phyloP scores from a whole-genome alignment of 1,284 basidiomycete genomes.

The Austroboletus niveus region DNA sequence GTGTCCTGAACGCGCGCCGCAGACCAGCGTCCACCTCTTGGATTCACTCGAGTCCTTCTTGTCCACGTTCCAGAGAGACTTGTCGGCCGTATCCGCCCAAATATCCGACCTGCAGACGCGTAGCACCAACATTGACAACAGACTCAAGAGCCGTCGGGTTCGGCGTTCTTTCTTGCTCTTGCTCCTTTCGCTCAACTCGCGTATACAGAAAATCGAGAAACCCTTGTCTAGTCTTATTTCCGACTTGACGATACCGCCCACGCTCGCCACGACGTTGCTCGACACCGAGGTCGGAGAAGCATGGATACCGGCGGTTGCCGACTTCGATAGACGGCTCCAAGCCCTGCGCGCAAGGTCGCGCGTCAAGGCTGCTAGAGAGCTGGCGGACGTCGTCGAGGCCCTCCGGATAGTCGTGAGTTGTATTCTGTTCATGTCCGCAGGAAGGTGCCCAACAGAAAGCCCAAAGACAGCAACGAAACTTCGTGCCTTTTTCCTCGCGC shows the following conservation, averaged over 20 bases:
- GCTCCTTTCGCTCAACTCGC: constrained; percentile 5
- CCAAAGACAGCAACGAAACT: constrained; percentile 83
- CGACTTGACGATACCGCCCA: constrained; percentile 82
- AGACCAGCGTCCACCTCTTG: constrained; percentile 78
- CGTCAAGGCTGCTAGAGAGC: constrained; percentile 82
- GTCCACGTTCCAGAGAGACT: constrained; percentile 92
- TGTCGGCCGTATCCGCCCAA: constrained; percentile 91
- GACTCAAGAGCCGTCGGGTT: constrained; percentile 82
- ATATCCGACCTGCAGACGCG: constrained; percentile 91
- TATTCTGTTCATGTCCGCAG: constrained; percentile 2
- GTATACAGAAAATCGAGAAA: constrained; percentile 77
- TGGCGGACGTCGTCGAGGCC: constrained; percentile 82
- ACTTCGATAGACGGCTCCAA: constrained; percentile 77
- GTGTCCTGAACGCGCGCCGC: constrained; percentile 8
- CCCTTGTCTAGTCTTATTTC: constrained; percentile 79
- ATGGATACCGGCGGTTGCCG: constrained; percentile 79
- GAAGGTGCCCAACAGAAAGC: constrained; percentile 1
- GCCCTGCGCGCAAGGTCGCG: constrained; percentile 68
- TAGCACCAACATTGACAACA: constrained; percentile 86
- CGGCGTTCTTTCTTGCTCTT: constrained; percentile 23
- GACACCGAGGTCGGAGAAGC: constrained; percentile 81
- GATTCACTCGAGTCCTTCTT: constrained; percentile 88
- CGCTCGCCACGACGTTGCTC: constrained; percentile 75
- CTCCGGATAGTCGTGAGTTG: constrained; percentile 76
- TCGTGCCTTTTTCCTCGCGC: constrained; percentile 80